Percentiles rank a stretch among this genome's conserved stretches.
Conservation (phyloP, 2,329 filamentous ascomycete genomes). For the Colletotrichum lentis region DNA sequence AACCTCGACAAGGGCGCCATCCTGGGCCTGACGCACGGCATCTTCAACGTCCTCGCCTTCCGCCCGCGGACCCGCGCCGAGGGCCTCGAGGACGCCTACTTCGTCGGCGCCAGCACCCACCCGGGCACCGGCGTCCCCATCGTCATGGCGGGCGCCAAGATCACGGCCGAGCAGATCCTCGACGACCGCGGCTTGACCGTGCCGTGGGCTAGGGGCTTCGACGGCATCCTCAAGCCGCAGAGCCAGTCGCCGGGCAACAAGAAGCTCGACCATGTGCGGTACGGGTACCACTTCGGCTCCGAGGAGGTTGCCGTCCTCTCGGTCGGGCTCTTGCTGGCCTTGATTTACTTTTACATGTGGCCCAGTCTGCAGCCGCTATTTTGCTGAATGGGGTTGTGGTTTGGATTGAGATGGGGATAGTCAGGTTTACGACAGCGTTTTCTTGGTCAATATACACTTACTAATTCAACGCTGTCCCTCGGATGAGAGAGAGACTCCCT, state of each 20-base stretch:
- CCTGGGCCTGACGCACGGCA: constrained; percentile 74
- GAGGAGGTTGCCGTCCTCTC: constrained; percentile 36
- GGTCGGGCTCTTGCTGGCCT: neutral
- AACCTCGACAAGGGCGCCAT: constrained; percentile 81
- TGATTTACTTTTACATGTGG: constrained; percentile 14
- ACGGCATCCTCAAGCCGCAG: constrained; percentile 30
- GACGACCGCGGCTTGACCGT: constrained; percentile 44
- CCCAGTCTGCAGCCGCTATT: constrained; percentile 10
- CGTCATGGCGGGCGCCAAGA: constrained; percentile 72
- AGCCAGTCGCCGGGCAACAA: constrained; percentile 7
- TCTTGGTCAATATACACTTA: neutral
- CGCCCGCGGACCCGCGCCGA: constrained; percentile 65
- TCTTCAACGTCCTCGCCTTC: constrained; percentile 77
- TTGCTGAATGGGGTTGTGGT: neutral
- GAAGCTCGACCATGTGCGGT: constrained; percentile 31
- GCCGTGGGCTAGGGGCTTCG: constrained; percentile 43
- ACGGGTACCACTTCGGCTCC: constrained; percentile 36
- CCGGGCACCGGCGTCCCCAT: constrained; percentile 81
- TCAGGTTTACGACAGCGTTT: neutral
- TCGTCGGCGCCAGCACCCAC: constrained; percentile 79
- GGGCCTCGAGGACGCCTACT: constrained; percentile 65
- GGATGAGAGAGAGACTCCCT: neutral
- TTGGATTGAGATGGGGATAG: neutral
- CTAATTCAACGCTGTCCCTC: neutral
- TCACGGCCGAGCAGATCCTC: constrained; percentile 59